Conservation (phyloP, 495 filamentous ascomycete species). For the Geoglossum glabrum region DNA sequence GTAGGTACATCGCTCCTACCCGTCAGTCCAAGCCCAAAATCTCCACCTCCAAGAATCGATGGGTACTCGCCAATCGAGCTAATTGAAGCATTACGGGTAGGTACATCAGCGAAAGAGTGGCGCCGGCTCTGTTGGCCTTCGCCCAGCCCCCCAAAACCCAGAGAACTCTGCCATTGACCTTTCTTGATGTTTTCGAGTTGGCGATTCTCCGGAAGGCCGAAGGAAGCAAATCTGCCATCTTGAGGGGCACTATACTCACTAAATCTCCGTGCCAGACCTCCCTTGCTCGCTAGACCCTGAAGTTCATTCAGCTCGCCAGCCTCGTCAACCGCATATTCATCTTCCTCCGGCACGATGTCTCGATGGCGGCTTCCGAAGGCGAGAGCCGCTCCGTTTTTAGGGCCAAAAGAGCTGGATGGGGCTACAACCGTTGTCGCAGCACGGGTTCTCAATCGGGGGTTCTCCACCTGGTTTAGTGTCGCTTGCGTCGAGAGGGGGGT, state of each 20-base stretch:
- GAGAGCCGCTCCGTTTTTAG: constrained; percentile 21
- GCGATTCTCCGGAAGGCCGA: constrained; percentile 43
- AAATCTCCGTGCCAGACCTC: constrained; percentile 30
- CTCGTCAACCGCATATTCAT: constrained; percentile 51
- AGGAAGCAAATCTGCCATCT: constrained; percentile 33
- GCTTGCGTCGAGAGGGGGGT: constrained; percentile 51
- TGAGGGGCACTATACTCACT: constrained; percentile 40
- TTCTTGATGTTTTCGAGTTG: constrained; percentile 62
- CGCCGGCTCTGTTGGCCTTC: constrained; percentile 73
- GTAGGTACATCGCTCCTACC: constrained; percentile 23
- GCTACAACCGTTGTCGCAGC: not conserved
- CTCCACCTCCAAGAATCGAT: constrained; percentile 5
- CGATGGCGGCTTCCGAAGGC: constrained; percentile 39
- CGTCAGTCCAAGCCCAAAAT: constrained; percentile 16
- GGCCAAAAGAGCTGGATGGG: not conserved
- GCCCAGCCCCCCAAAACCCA: constrained; percentile 50
- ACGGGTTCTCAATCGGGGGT: constrained; percentile 35
- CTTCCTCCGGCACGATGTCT: constrained; percentile 46
- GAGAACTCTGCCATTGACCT: constrained; percentile 71
- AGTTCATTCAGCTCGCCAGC: constrained; percentile 41
- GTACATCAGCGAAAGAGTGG: constrained; percentile 90
- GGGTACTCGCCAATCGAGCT: constrained; percentile 22
- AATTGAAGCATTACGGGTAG: constrained; percentile 47
- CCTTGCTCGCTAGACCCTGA: constrained; percentile 22
- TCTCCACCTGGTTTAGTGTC: constrained; percentile 11